phyloP scores from a whole-genome alignment of 305 asterid genomes.

The Rubia tinctorum region DNA sequence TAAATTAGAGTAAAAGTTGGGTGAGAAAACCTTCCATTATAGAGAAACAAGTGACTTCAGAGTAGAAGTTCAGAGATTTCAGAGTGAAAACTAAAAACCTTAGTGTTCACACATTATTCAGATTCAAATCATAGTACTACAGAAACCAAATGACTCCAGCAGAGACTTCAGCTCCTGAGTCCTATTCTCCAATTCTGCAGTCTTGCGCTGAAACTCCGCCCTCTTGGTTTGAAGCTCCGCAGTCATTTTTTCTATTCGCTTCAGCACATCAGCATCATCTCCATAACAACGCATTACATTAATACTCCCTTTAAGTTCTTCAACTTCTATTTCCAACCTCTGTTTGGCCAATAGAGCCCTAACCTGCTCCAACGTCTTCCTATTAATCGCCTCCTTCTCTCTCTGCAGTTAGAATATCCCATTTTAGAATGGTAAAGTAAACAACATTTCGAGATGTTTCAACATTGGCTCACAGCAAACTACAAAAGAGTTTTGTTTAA shows the following conservation, averaged over 20 bases:
- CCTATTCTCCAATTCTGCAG: conserved; percentile 44
- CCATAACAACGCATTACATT: conserved; percentile 80
- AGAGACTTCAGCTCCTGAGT: conserved; percentile 46
- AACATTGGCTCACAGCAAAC: too few species aligned
- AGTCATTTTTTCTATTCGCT: conserved; percentile 56
- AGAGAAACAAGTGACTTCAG: too few species aligned
- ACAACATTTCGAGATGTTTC: too few species aligned
- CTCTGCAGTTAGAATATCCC: conserved; percentile 26
- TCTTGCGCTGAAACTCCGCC: conserved; percentile 39
- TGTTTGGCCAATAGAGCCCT: conserved; percentile 69
- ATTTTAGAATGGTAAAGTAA: too few species aligned
- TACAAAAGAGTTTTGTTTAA: too few species aligned
- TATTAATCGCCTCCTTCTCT: conserved; percentile 66
- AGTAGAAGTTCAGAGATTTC: too few species aligned
- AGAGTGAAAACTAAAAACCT: too few species aligned
- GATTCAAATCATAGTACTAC: too few species aligned
- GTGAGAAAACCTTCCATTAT: too few species aligned
- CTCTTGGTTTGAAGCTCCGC: conserved; percentile 29
- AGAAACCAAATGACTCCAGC: conserved; percentile 5
- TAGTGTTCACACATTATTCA: too few species aligned
- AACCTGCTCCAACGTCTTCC: conserved; percentile 58
- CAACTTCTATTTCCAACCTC: conserved; percentile 74
- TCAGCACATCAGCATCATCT: conserved; percentile 61
- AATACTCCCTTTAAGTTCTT: conserved; percentile 57
- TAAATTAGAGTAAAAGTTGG: too few species aligned